A percentile compares a stretch with the other conserved stretches of the same genome.
These are phyloP conservation scores for Diaporthe sp. DNA, from an alignment of 2,329 filamentous ascomycete species.

Conservation along the genomic window DNA sequence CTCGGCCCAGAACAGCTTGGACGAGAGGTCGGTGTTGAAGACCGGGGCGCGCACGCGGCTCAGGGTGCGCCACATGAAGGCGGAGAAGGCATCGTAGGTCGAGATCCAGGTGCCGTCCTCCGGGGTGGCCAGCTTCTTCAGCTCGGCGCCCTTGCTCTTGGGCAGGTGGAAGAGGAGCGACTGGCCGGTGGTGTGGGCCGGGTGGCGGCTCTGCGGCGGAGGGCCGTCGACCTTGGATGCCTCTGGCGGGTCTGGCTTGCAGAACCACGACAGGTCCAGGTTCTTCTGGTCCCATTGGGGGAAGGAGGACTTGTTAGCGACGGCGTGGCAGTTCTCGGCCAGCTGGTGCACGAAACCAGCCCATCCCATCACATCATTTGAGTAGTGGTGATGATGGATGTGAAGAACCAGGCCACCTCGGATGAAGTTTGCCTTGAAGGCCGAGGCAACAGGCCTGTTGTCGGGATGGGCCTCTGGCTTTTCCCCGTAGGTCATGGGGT, in stretches of 20 bases:
- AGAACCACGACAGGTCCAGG: slow-evolving; percentile 54
- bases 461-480: slow-evolving; percentile 55
- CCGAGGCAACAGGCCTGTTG: slow-evolving; percentile 51
- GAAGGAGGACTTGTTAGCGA: slow-evolving; percentile 44
- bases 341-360: slow-evolving; percentile 55
- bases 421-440: slow-evolving; percentile 59
- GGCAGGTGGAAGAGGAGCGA: slow-evolving; percentile 59
- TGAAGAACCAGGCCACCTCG: slow-evolving; percentile 57
- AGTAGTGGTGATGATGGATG: slow-evolving; percentile 59
- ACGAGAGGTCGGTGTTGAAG: slow-evolving; percentile 50
- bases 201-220: slow-evolving; percentile 47
- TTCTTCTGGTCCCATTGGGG: slow-evolving; percentile 54
- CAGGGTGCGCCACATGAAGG: slow-evolving; percentile 58
- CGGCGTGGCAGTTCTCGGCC: slow-evolving; percentile 56
- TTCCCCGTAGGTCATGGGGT: slow-evolving; percentile 56
- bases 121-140: slow-evolving; percentile 55
- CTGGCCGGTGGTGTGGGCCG: slow-evolving; percentile 45
- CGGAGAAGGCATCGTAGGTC: slow-evolving; percentile 60
- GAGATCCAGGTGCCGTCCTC: slow-evolving; percentile 57
- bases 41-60: slow-evolving; percentile 52
- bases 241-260: slow-evolving; percentile 47
- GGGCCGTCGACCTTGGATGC: slow-evolving; percentile 52
- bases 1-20: slow-evolving; percentile 52
- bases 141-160: slow-evolving; percentile 56
- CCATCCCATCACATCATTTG: slow-evolving; percentile 60